These are phyloP conservation scores for Spergularia marina DNA, from an alignment of 148 eudicot genomes.

Conservation along the genomic window DNA sequence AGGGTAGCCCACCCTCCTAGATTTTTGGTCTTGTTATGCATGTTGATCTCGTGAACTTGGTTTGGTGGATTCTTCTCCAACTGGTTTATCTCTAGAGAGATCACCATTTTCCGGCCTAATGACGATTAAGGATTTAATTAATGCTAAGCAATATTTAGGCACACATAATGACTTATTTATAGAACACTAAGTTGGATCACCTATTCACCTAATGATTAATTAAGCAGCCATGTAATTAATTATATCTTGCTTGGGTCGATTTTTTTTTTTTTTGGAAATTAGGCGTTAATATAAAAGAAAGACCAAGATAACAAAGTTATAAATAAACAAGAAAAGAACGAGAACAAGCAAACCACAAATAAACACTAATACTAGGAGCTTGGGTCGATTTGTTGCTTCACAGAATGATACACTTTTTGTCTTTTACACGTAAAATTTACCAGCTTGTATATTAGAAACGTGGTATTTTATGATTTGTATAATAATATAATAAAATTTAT, in stretches of 20 bases:
- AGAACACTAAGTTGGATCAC: too few relatives aligned
- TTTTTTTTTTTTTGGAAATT: too few relatives aligned
- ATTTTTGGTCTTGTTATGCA: neutral
- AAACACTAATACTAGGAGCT: too few relatives aligned
- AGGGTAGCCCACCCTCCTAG: slow-evolving; percentile 19
- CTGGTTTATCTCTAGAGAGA: neutral
- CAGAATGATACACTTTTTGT: neutral
- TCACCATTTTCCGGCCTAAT: neutral
- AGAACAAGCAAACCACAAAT: too few relatives aligned
- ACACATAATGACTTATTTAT: neutral
- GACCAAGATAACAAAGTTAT: too few relatives aligned
- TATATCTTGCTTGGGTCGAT: neutral
- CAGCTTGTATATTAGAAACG: too few relatives aligned
- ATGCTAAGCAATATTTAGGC: neutral
- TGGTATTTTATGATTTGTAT: too few relatives aligned
- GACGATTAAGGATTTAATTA: too few relatives aligned
- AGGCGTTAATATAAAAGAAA: too few relatives aligned
- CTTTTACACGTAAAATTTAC: neutral
- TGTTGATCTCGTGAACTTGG: neutral
- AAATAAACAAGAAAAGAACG: too few relatives aligned
- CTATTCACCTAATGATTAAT: slow-evolving; percentile 9
- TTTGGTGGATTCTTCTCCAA: neutral
- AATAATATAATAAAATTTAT: neutral
- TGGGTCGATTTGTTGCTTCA: slow-evolving; percentile 14
- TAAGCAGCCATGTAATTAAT: neutral